These are phyloP conservation scores for Pythium apleroticum DNA, from an alignment of 352 stramenopile genomes.

Conservation along the genomic window DNA sequence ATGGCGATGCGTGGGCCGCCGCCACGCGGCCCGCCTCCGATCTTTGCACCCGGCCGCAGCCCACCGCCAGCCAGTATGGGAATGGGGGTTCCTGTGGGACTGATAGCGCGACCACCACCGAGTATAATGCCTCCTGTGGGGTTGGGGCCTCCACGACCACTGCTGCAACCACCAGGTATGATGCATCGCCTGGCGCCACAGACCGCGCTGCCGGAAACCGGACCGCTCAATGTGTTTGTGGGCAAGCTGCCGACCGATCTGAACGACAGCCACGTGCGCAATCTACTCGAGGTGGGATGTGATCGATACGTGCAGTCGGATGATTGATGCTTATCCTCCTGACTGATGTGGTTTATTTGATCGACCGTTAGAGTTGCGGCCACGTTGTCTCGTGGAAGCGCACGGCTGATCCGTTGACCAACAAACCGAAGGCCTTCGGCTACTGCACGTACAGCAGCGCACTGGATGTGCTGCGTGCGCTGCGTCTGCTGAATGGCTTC, in stretches of 20 bases:
- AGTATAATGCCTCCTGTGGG: neutral
- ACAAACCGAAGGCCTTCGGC: conserved; percentile 46
- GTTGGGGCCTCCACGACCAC: conserved; percentile 1
- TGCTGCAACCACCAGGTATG: conserved; percentile 19
- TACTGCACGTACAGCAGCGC: conserved; percentile 41
- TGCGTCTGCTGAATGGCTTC: conserved; percentile 46
- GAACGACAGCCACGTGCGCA: conserved; percentile 52
- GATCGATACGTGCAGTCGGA: neutral
- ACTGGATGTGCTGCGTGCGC: conserved; percentile 41
- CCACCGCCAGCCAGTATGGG: neutral
- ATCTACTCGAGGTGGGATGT: conserved; percentile 45
- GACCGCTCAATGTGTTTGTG: conserved; percentile 47
- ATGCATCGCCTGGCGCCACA: conserved; percentile 13
- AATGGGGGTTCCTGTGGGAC: neutral
- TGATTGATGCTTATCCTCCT: neutral
- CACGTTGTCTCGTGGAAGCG: conserved; percentile 47
- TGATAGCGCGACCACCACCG: neutral
- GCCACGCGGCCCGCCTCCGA: conserved; percentile 12
- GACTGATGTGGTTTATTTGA: neutral
- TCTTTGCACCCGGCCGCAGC: conserved; percentile 11
- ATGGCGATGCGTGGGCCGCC: conserved; percentile 14
- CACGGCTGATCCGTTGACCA: conserved; percentile 41
- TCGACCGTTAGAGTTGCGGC: conserved; percentile 33
- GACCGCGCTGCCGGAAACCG: conserved; percentile 26
- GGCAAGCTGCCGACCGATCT: conserved; percentile 53